Evolutionary conservation across 495 filamentous ascomycete genomes (phyloP).

Genomic region (Daldinia loculata): DNA sequence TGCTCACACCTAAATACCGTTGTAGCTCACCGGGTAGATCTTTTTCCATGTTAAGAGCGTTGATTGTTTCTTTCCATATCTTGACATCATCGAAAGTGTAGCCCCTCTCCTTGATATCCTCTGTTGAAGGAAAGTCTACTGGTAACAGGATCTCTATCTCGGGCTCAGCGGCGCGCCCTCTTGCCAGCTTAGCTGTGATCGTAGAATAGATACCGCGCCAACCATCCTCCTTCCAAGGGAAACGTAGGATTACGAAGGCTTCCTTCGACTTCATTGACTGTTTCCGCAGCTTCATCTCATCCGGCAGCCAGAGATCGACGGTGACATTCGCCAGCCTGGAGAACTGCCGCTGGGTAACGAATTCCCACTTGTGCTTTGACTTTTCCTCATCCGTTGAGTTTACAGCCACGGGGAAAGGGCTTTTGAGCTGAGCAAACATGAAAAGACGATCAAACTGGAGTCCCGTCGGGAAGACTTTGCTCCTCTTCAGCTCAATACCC

Average conservation of each 20-base stretch:
- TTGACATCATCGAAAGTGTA: slow-evolving; percentile 71
- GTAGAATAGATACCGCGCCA: slow-evolving; percentile 51
- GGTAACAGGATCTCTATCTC: slow-evolving; percentile 70
- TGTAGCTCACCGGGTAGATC: slow-evolving; percentile 60
- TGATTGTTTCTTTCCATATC: slow-evolving; percentile 81
- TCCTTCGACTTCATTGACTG: slow-evolving; percentile 58
- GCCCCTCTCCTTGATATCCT: slow-evolving; percentile 59
- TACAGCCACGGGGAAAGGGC: slow-evolving; percentile 56
- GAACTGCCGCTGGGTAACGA: slow-evolving; percentile 81
- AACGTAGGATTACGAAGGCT: slow-evolving; percentile 66
- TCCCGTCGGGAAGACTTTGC: slow-evolving; percentile 73
- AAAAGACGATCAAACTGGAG: slow-evolving; percentile 87
- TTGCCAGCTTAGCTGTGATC: slow-evolving; percentile 55
- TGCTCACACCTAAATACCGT: slow-evolving; percentile 69
- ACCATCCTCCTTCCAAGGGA: slow-evolving; percentile 63
- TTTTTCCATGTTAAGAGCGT: slow-evolving; percentile 66
- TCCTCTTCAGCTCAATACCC: slow-evolving; percentile 75
- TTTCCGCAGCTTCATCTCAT: slow-evolving; percentile 60
- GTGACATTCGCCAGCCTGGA: slow-evolving; percentile 74
- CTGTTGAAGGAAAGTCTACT: slow-evolving; percentile 65
- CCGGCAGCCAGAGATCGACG: slow-evolving; percentile 83
- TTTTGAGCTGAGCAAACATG: slow-evolving; percentile 76
- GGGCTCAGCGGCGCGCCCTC: slow-evolving; percentile 53
- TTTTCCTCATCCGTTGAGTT: slow-evolving; percentile 53
- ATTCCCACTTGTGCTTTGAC: slow-evolving; percentile 70